A percentile compares a stretch with the other conserved stretches of the same genome.
Conservation (phyloP, 306 rosid species). For the Pyrus communis region DNA sequence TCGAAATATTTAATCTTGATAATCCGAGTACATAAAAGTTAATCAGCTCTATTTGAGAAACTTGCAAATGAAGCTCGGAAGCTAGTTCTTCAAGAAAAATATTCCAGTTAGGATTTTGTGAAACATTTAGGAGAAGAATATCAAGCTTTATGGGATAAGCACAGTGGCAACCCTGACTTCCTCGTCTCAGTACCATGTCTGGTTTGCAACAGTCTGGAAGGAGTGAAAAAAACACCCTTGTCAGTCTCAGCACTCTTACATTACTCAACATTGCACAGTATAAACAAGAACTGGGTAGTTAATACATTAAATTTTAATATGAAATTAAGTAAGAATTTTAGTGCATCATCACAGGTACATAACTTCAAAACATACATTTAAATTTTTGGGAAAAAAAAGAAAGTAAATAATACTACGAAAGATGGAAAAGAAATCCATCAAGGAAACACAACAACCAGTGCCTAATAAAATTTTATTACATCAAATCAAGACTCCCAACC, state of each 20-base stretch:
- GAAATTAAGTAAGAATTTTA: background rate
- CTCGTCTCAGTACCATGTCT: conserved; percentile 68
- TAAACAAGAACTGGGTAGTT: background rate
- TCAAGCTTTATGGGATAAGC: conserved; percentile 92
- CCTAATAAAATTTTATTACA: background rate
- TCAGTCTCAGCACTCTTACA: conserved; percentile 10
- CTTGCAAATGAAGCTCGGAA: conserved; percentile 47
- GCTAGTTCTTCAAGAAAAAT: conserved; percentile 63
- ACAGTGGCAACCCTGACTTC: conserved; percentile 60
- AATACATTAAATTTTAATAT: background rate
- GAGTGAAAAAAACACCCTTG: conserved; percentile 12
- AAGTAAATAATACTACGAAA: background rate
- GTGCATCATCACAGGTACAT: background rate
- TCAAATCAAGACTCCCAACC: background rate
- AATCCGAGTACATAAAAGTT: conserved; percentile 63
- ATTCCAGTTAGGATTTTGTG: conserved; percentile 60
- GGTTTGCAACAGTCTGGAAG: conserved; percentile 79
- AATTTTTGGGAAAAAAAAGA: background rate
- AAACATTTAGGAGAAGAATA: conserved; percentile 78
- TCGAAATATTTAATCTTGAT: conserved; percentile 69
- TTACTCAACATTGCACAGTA: background rate
- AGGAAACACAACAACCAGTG: background rate
- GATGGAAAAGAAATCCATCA: background rate
- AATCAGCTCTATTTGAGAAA: conserved; percentile 66
- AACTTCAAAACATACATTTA: background rate